Base-by-base conservation (phyloP, 441 rosid genomes). In the Omphalea diandra region DNA sequence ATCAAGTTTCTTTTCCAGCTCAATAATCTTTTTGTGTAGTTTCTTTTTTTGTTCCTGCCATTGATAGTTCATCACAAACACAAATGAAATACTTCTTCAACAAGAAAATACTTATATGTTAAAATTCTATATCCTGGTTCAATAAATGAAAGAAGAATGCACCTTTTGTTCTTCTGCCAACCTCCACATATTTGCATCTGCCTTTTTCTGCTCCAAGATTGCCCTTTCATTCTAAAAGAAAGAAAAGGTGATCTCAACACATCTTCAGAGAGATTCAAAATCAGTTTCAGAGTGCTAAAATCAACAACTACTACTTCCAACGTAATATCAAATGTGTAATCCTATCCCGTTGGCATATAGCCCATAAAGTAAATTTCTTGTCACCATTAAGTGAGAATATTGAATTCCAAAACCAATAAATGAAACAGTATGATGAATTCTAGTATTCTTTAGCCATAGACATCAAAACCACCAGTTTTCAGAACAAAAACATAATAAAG, bases 111-210 rank as follows among this genome's bases (percentile, higher is more conserved):
- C 27, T 7, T 22, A 26, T 11, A 35, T 57, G 27, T 35, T 31
- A 29, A n/a, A n/a, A 26, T 32, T 46, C 6, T 26, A 58, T 10
- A 40, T 20, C 17, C 26, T 27, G 49, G 61, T 40, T 72, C 38
- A 47, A 63, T 35, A 11, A 40, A 36, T 2, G 15, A 66, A 44
- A 4, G 46, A 65, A 43, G 54, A 59, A 43, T 26, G 65, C 17
- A 84, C 89, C 91, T 83, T 82, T 50, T 92, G 96, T 65, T 77
- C 83, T 61, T 85, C 83, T 12, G 87, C 96, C 68, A 90, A 61
- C 76, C 70, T 87, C 60, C 83, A 63, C 54, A 86, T 62, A 6
- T 66, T 80, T 63, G 79, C 80, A 70, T 88, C 81, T 1, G 86
- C 88, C 81, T 84, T 87, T 68, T 78, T 77, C 79, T 93, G 92